Conservation (phyloP, 352 stramenopile species). For the Thraustochytrium sp. region DNA sequence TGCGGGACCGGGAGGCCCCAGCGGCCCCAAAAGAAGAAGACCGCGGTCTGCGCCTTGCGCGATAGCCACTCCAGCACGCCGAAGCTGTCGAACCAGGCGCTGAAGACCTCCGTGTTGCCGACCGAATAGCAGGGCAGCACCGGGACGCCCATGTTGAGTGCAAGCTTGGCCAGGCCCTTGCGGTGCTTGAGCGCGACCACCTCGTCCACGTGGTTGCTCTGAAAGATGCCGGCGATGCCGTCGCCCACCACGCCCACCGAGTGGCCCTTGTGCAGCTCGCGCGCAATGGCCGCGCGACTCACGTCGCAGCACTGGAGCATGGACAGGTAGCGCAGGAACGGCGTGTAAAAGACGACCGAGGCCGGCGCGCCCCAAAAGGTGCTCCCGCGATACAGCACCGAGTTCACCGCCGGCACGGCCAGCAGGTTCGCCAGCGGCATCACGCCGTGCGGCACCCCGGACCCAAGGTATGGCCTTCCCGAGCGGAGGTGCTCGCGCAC, state of each 20-base stretch:
- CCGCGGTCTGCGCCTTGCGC: slow-evolving; percentile 48
- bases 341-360: slow-evolving; percentile 42
- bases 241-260: slow-evolving; percentile 40
- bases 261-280: not conserved
- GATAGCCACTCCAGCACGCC: slow-evolving; percentile 48
- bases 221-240: slow-evolving; percentile 43
- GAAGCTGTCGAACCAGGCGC: slow-evolving; percentile 47
- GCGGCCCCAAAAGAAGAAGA: slow-evolving; percentile 57
- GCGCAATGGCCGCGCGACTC: not conserved
- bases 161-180: slow-evolving; percentile 63
- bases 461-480: slow-evolving; percentile 25
- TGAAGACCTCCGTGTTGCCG: slow-evolving; percentile 61
- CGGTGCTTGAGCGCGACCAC: slow-evolving; percentile 58
- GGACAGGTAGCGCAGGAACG: slow-evolving; percentile 43
- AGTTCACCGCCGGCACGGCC: slow-evolving; percentile 38
- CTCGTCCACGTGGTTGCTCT: slow-evolving; percentile 41
- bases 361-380: slow-evolving; percentile 40
- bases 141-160: slow-evolving; percentile 57
- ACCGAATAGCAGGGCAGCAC: slow-evolving; percentile 65
- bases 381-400: slow-evolving; percentile 7
- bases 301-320: slow-evolving; percentile 33
- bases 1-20: slow-evolving; percentile 51
- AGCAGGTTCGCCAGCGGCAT: slow-evolving; percentile 44
- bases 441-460: slow-evolving; percentile 38
- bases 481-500: not conserved